phyloP scores from a whole-genome alignment of 345 rosid species.

The Ceriops zippeliana region DNA sequence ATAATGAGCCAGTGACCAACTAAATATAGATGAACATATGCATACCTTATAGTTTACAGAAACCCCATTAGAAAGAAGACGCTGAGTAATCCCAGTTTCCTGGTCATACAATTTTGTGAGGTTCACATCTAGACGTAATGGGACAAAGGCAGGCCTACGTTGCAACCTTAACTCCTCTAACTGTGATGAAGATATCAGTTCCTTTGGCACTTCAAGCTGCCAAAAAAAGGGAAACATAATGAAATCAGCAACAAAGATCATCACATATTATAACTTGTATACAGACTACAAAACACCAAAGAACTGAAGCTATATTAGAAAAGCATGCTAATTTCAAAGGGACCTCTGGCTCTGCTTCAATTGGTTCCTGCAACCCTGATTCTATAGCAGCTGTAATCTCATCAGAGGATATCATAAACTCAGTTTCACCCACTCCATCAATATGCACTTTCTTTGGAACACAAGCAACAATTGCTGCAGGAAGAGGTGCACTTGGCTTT shows the following conservation, averaged over 20 bases:
- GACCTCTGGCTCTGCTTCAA: constrained; percentile 99
- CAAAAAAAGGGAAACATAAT: constrained; percentile 22
- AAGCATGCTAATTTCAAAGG: constrained; percentile 18
- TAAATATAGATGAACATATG: constrained; percentile 11
- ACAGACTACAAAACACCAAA: constrained; percentile 4
- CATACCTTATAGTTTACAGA: constrained; percentile 79
- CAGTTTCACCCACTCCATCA: constrained; percentile 82
- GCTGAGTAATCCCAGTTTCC: constrained; percentile 86
- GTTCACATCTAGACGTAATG: constrained; percentile 44
- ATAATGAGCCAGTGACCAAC: background rate
- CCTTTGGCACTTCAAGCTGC: constrained; percentile 98
- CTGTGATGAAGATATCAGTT: constrained; percentile 60
- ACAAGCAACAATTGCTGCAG: constrained; percentile 99
- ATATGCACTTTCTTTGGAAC: constrained; percentile 81
- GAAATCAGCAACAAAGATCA: constrained; percentile 17
- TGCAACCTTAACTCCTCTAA: constrained; percentile 65
- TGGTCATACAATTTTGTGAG: constrained; percentile 61
- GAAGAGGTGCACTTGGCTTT: constrained; percentile 79
- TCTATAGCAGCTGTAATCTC: constrained; percentile 72
- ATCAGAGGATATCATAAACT: constrained; percentile 64
- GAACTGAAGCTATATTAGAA: constrained; percentile 3
- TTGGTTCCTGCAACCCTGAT: constrained; percentile 75
- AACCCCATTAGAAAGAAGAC: constrained; percentile 91
- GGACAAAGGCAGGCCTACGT: constrained; percentile 60
- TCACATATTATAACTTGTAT: background rate